Base-by-base conservation (phyloP, 2,329 filamentous ascomycete species). In the Paecilomyces sp. region DNA sequence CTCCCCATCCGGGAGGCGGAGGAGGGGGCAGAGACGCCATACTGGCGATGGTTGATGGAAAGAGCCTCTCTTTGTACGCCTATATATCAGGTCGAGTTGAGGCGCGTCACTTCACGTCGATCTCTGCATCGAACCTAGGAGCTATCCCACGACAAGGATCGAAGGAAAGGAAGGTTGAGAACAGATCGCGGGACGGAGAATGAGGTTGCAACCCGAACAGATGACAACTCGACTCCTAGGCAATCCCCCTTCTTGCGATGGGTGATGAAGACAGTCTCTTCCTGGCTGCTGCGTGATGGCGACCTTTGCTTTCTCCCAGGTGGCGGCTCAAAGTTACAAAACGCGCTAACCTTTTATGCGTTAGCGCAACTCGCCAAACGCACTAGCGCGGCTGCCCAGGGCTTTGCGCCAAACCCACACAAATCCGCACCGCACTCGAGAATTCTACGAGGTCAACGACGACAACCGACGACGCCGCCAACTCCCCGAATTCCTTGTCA, bases 1-100 rank as follows among this genome's bases (percentile, higher is more conserved):
- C 79, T 64, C 79, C 79, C 84, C 85, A 88, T 75, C 85, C 85
- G 63, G 86, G 86, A 62, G 88, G 88, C n/a, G 88, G 87, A 33
- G 88, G 87, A 69, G 81, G 82, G 66, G 86, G 85, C 67, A 85
- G 75, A 67, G 79, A 85, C 69, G 81, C 80, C 85, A 86, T 87
- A 61, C 60, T 77, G 67, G 67, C 64, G 62, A 62, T 61, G 41
- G 62, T 64, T 66, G 63, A 67, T 69, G 63, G 52, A 34, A 22
- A 63, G 57, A 57, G 56, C 63, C 61, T 65, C 58, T 54, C 56
- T 56, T 56, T 51, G 54, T 57, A 54, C 56, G 47, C 18, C 11
- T 56, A 36, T 55, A 61, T 65, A 61, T 65, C 64, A 65, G 70
- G 70, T 71, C 70, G 71, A 67, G 72, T 73, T 67, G 65, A 68